phyloP scores from a whole-genome alignment of 164 flowering plant genomes.

The Protea cynaroides region DNA sequence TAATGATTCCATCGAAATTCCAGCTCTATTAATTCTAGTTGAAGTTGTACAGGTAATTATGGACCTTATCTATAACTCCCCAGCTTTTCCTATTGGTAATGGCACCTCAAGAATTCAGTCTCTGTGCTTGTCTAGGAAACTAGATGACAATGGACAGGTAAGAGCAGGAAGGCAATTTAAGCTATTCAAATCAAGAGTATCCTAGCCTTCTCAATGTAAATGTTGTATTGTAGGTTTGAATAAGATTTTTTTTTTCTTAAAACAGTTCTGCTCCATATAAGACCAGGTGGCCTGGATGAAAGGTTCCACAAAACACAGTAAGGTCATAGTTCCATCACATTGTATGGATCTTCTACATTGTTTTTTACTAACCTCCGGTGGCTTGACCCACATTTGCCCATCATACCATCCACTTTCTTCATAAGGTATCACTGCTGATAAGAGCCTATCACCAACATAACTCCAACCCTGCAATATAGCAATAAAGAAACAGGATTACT shows the following conservation, averaged over 20 bases:
- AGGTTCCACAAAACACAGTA: no score
- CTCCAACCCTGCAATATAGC: constrained; percentile 73
- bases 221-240: not conserved
- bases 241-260: not conserved
- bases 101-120: not conserved
- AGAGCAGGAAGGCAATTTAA: not conserved
- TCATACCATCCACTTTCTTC: constrained; percentile 99
- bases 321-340: no score
- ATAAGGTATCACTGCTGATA: constrained; percentile 92
- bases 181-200: not conserved
- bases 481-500: not conserved
- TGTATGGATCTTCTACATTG: not conserved
- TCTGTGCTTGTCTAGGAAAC: no score
- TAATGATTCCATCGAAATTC: no score
- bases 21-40: no score
- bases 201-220: not conserved
- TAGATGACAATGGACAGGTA: not conserved
- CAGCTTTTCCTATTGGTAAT: no score
- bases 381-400: constrained; percentile 99
- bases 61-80: no score
- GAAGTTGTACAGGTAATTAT: no score
- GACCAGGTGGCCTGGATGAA: not conserved
- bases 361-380: constrained; percentile 71
- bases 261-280: not conserved
- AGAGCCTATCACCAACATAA: constrained; percentile 91